Percentiles rank a stretch among this genome's conserved stretches.
These are phyloP conservation scores for Colletotrichum liriopes DNA, from an alignment of 2,329 filamentous ascomycete genomes.

Conservation along the genomic window DNA sequence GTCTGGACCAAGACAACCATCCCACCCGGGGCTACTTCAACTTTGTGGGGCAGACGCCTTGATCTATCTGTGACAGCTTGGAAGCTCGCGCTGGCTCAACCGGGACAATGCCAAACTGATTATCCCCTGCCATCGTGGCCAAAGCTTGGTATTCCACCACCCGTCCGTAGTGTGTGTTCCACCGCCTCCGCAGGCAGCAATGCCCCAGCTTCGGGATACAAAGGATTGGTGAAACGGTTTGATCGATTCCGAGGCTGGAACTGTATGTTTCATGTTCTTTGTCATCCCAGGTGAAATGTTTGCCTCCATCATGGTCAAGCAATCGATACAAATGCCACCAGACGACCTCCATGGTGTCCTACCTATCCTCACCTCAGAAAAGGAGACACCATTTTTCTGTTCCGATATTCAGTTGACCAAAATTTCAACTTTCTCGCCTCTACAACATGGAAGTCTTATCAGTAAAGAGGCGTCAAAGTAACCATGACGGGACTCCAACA, in stretches of 20 bases:
- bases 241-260: not conserved
- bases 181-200: not conserved
- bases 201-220: too few species aligned
- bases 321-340: not conserved
- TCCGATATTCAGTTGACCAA: too few species aligned
- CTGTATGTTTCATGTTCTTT: not conserved
- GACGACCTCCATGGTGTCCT: not conserved
- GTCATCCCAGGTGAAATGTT: not conserved
- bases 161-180: not conserved
- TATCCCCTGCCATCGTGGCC: not conserved
- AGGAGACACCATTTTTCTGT: not conserved
- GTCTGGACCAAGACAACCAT: too few species aligned
- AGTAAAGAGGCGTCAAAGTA: too few species aligned
- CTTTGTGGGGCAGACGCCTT: too few species aligned
- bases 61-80: too few species aligned
- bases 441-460: too few species aligned
- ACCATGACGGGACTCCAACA: not conserved
- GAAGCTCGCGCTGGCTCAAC: too few species aligned
- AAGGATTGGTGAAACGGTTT: too few species aligned
- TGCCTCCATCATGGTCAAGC: not conserved
- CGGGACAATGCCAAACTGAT: not conserved
- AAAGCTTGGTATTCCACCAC: not conserved
- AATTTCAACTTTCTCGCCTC: too few species aligned
- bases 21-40: too few species aligned
- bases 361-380: too few species aligned